A percentile compares a stretch with the other conserved stretches of the same genome.
Conservation (phyloP, 306 rosid species). For the Rubus idaeus region DNA sequence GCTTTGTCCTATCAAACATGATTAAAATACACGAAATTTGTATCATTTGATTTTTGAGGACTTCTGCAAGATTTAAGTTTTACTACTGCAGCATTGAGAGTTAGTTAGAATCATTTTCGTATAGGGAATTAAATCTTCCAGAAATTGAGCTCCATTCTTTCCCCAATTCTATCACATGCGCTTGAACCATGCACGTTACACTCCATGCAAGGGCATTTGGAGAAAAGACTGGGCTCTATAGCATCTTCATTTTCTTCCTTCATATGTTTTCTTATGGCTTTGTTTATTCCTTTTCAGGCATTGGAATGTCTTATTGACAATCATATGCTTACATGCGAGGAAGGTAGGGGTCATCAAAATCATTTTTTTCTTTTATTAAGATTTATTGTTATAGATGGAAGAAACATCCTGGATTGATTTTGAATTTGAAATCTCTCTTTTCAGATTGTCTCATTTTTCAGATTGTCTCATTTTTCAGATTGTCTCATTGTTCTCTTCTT, state of each 20-base stretch:
- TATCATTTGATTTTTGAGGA: not conserved
- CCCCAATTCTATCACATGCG: not conserved
- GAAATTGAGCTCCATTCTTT: not conserved
- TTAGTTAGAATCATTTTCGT: not conserved
- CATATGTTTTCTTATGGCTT: not conserved
- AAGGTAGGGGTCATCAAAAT: conserved; percentile 48
- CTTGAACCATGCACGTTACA: not conserved
- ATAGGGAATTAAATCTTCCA: too few species aligned
- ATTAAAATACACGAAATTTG: not conserved
- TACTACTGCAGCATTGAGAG: not conserved
- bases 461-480: too few species aligned
- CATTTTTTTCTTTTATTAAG: conserved; percentile 12
- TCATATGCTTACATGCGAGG: conserved; percentile 93
- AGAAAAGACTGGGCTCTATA: not conserved
- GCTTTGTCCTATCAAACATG: not conserved
- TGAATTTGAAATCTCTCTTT: not conserved
- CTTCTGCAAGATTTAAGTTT: not conserved
- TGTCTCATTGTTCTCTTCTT: not conserved
- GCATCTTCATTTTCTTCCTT: not conserved
- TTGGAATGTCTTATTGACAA: conserved; percentile 93
- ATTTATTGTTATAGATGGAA: conserved; percentile 8
- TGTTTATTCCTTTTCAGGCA: conserved; percentile 57
- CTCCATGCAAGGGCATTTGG: not conserved
- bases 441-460: not conserved
- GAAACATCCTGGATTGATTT: not conserved